A percentile compares a stretch with the other conserved stretches of the same genome.
Evolutionary conservation across 1,284 basidiomycete species (phyloP).

Genomic region (Xanthoconium separans): DNA sequence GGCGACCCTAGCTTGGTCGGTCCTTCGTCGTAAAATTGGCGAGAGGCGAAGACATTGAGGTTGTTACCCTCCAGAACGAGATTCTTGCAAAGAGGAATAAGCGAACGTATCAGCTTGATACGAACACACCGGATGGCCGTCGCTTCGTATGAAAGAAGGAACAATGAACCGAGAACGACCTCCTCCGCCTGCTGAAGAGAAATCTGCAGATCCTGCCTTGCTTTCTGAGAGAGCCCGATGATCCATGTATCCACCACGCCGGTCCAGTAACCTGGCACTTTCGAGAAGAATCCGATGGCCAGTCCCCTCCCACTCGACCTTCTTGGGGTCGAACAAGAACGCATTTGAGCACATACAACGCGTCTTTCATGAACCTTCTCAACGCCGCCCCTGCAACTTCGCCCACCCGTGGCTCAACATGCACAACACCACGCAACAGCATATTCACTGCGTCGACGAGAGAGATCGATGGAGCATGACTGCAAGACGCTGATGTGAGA

Average conservation of each 20-base stretch:
- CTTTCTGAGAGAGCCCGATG: slow-evolving; percentile 42
- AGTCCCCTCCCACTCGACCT: slow-evolving; percentile 67
- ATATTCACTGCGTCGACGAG: slow-evolving; percentile 74
- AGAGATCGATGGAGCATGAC: slow-evolving; percentile 52
- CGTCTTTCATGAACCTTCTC: slow-evolving; percentile 70
- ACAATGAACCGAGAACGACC: slow-evolving; percentile 75
- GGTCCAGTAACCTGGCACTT: slow-evolving; percentile 67
- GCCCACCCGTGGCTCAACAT: slow-evolving; percentile 77
- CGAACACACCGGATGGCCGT: slow-evolving; percentile 53
- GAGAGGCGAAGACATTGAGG: slow-evolving; percentile 72
- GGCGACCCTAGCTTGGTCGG: slow-evolving; percentile 59
- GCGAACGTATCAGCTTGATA: slow-evolving; percentile 56
- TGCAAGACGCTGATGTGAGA: slow-evolving; percentile 76
- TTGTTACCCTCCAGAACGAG: slow-evolving; percentile 37
- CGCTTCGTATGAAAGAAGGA: slow-evolving; percentile 72
- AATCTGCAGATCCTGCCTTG: slow-evolving; percentile 37
- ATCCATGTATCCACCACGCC: slow-evolving; percentile 74
- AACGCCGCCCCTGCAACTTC: slow-evolving; percentile 72
- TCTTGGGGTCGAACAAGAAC: slow-evolving; percentile 76
- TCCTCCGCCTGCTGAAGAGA: slow-evolving; percentile 50
- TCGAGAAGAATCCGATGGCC: slow-evolving; percentile 66
- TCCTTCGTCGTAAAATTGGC: slow-evolving; percentile 81
- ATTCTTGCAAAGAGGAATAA: slow-evolving; percentile 44
- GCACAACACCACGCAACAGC: slow-evolving; percentile 79
- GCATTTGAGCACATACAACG: slow-evolving; percentile 64